A percentile compares a stretch with the other conserved stretches of the same genome.
These are phyloP conservation scores for Candolleomyces eurysporus DNA, from an alignment of 768 basidiomycete genomes.

Conservation along the genomic window DNA sequence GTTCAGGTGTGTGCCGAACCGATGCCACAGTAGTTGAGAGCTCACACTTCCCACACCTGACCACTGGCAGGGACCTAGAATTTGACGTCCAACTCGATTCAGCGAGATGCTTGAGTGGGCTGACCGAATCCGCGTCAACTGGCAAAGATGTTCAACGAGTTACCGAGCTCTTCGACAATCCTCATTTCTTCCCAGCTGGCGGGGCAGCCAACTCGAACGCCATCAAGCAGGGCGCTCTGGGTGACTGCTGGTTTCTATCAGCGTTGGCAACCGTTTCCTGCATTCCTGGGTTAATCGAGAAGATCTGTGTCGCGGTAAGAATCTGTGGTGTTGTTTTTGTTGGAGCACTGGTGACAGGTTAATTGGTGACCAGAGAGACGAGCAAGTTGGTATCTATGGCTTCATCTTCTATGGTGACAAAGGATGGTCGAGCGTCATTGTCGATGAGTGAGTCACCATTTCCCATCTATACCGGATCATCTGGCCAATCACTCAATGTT, in stretches of 20 bases:
- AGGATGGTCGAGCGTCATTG: constrained; percentile 50
- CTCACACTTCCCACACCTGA: not conserved
- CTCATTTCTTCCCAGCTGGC: constrained; percentile 45
- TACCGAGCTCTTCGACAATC: constrained; percentile 50
- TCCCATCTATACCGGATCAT: not conserved
- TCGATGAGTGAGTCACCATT: constrained; percentile 49
- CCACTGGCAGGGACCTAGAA: constrained; percentile 42
- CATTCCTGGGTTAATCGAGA: constrained; percentile 41
- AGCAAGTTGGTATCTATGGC: constrained; percentile 54
- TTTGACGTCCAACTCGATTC: constrained; percentile 46
- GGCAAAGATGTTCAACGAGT: constrained; percentile 41
- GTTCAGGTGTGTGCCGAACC: constrained; percentile 36
- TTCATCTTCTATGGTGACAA: constrained; percentile 56
- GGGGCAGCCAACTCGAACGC: constrained; percentile 37
- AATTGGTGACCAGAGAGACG: constrained; percentile 36
- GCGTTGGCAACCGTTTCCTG: constrained; percentile 50
- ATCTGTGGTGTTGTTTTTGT: not conserved
- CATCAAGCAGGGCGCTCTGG: constrained; percentile 46
- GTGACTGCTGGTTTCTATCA: constrained; percentile 55
- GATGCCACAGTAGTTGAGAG: not conserved
- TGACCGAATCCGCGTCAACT: constrained; percentile 17
- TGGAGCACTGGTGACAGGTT: not conserved
- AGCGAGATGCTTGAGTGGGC: constrained; percentile 35
- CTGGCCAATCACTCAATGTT: not conserved
- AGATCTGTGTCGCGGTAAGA: constrained; percentile 41